Percentiles rank a stretch among this genome's conserved stretches.
phyloP scores from a whole-genome alignment of 1,284 basidiomycete species.

The Megacollybia platyphylla region DNA sequence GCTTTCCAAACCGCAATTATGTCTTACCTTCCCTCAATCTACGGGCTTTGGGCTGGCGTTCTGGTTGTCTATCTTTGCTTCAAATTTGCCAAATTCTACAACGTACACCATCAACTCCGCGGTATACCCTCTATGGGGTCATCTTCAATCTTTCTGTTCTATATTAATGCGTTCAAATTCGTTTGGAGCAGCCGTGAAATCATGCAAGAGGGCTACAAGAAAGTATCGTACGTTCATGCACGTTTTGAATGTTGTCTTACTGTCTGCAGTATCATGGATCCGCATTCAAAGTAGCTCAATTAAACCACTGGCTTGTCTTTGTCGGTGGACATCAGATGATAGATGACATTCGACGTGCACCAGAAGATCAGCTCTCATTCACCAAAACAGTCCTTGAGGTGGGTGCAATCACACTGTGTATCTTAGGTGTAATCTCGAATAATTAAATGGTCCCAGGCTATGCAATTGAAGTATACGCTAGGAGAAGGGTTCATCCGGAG shows the following conservation, averaged over 20 bases:
- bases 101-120: neutral
- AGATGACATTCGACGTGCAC: neutral
- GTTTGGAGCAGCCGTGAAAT: neutral
- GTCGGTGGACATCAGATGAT: neutral
- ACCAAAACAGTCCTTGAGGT: neutral
- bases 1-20: too few relatives aligned
- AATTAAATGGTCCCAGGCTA: conserved; percentile 7
- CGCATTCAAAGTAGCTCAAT: neutral
- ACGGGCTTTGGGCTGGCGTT: too few relatives aligned
- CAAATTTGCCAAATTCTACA: too few relatives aligned
- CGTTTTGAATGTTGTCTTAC: neutral
- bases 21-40: too few relatives aligned
- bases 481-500: conserved; percentile 13
- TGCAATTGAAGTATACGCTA: conserved; percentile 16
- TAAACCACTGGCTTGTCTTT: neutral
- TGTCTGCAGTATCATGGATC: neutral
- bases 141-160: neutral
- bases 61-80: too few relatives aligned
- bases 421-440: neutral
- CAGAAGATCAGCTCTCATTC: neutral
- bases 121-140: neutral
- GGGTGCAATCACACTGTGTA: neutral
- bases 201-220: neutral
- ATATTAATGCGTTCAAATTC: neutral
- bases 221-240: neutral